phyloP scores from a whole-genome alignment of 73 alveolate genomes.

The Paramecium octaurelia region DNA sequence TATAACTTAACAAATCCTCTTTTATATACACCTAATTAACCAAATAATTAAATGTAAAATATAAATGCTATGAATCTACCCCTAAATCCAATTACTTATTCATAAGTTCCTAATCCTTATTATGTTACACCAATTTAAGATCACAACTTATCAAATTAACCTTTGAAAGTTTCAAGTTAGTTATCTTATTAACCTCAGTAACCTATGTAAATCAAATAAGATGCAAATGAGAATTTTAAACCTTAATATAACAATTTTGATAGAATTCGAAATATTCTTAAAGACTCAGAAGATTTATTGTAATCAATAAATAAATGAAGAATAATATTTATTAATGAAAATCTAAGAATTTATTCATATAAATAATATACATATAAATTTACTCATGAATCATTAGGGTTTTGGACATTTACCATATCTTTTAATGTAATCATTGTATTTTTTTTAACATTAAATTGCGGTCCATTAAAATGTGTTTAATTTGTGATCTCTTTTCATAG shows the following conservation, averaged over 20 bases:
- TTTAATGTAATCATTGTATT: constrained; percentile 8
- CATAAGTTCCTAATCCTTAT: background rate
- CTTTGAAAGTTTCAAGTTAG: background rate
- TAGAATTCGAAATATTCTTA: background rate
- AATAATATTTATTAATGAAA: background rate
- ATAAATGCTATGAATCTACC: background rate
- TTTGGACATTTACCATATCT: constrained; percentile 39
- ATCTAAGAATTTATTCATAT: background rate
- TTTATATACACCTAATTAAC: background rate
- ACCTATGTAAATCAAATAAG: background rate
- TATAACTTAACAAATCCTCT: background rate
- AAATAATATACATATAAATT: background rate
- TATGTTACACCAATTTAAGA: background rate
- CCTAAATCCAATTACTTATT: background rate
- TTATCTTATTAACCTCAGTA: background rate
- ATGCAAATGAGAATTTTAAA: background rate
- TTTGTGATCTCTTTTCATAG: constrained; percentile 35
- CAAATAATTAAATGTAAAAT: background rate
- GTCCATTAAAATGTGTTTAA: constrained; percentile 39
- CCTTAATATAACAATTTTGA: background rate
- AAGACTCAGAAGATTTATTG: background rate
- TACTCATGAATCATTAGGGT: background rate
- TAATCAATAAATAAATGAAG: background rate
- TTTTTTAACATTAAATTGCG: constrained; percentile 7
- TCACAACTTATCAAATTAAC: background rate